Conservation (phyloP, 495 filamentous ascomycete genomes). For the Penicillium angulare region DNA sequence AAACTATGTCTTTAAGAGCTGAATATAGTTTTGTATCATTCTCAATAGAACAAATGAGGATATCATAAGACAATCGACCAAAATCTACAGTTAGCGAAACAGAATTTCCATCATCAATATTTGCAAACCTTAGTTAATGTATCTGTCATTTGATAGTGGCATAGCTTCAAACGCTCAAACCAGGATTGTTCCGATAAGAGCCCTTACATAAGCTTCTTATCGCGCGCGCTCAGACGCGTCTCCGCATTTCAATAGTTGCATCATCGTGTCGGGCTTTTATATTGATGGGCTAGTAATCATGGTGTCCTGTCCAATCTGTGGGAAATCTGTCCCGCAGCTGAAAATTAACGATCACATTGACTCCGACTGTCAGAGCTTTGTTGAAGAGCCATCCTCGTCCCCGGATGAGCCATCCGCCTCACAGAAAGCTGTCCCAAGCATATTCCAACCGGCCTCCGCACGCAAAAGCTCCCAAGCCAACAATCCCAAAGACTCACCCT, state of each 20-base stretch:
- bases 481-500: constrained; percentile 18
- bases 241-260: constrained; percentile 8
- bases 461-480: constrained; percentile 35
- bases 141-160: no score
- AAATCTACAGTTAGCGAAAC: no score
- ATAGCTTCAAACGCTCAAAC: neutral
- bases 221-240: constrained; percentile 16
- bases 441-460: constrained; percentile 74
- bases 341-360: constrained; percentile 94
- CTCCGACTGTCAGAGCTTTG: constrained; percentile 67
- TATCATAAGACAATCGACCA: no score
- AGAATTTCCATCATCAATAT: no score
- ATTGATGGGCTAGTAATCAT: constrained; percentile 35
- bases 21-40: no score
- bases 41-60: no score
- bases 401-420: constrained; percentile 39
- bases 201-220: constrained; percentile 7
- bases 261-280: neutral
- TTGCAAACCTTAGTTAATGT: no score
- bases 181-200: neutral
- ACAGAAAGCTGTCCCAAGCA: constrained; percentile 60
- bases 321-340: constrained; percentile 65
- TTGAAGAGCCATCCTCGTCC: constrained; percentile 45
- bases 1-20: no score
- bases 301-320: constrained; percentile 88